Evolutionary conservation across 805 yeast species (phyloP).

Genomic region (Yamadazyma philogaea): DNA sequence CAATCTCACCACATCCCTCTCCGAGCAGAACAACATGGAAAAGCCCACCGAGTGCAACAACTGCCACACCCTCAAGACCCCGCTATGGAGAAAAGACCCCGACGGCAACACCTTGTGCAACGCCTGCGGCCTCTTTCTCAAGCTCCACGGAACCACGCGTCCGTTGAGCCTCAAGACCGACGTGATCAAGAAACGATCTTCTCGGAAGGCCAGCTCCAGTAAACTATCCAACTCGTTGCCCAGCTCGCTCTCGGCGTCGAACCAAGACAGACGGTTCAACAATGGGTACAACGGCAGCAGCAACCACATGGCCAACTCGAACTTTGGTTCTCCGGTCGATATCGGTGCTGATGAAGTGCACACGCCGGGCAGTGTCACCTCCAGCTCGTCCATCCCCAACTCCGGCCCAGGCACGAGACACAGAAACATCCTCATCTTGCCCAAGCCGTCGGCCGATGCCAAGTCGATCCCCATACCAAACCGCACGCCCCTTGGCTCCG

Average conservation of each 20-base stretch:
- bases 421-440: conserved; percentile 40
- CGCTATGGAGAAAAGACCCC: conserved; percentile 60
- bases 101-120: conserved; percentile 59
- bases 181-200: conserved; percentile 54
- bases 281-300: background rate
- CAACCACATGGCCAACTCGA: conserved; percentile 6
- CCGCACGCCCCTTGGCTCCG: conserved; percentile 10
- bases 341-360: conserved; percentile 6
- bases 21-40: conserved; percentile 9
- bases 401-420: conserved; percentile 17
- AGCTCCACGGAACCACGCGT: conserved; percentile 59
- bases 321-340: conserved; percentile 8
- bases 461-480: conserved; percentile 33
- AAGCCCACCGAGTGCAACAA: conserved; percentile 46
- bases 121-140: conserved; percentile 61
- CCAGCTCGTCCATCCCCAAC: conserved; percentile 6
- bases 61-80: conserved; percentile 59
- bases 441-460: conserved; percentile 30
- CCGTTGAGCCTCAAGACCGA: conserved; percentile 58
- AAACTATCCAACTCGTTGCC: conserved; percentile 14
- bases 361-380: conserved; percentile 8
- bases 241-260: background rate
- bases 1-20: conserved; percentile 21
- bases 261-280: background rate
- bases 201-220: conserved; percentile 27